Percentiles rank a stretch among this genome's conserved stretches.
phyloP scores from a whole-genome alignment of 2,329 filamentous ascomycete species.

The Aspergillus uvarum region DNA sequence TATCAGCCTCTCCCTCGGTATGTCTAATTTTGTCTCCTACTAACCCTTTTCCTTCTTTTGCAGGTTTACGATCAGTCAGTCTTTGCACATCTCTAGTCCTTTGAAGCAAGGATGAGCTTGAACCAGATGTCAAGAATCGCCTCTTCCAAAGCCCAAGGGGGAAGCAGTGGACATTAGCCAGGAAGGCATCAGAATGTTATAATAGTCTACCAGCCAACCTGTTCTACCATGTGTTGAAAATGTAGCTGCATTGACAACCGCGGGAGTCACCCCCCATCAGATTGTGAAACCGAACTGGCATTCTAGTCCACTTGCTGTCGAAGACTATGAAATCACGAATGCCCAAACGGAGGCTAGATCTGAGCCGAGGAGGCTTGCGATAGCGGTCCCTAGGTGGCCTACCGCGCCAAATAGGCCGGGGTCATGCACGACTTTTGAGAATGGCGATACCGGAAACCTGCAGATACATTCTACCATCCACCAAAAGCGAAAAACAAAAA shows the following conservation, averaged over 20 bases:
- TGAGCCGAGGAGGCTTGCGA: conserved; percentile 29
- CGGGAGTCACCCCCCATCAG: conserved; percentile 19
- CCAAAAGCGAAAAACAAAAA: too few species aligned
- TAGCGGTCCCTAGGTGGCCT: conserved; percentile 12
- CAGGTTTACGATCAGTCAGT: neutral
- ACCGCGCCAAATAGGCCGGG: conserved; percentile 18
- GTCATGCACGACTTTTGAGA: neutral
- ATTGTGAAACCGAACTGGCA: conserved; percentile 30
- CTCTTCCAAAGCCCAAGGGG: neutral
- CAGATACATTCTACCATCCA: conserved; percentile 18
- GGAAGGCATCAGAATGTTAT: neutral
- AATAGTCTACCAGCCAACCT: conserved; percentile 13
- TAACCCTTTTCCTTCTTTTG: too few species aligned
- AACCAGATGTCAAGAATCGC: neutral
- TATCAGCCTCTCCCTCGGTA: neutral
- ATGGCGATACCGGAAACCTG: conserved; percentile 24
- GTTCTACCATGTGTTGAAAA: conserved; percentile 21
- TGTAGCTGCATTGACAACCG: conserved; percentile 22
- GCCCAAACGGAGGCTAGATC: conserved; percentile 27
- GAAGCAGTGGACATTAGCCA: conserved; percentile 1
- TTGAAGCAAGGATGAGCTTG: neutral
- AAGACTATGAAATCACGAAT: conserved; percentile 30
- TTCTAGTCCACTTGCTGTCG: conserved; percentile 26
- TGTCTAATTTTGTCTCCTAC: too few species aligned
- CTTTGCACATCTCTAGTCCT: neutral